Evolutionary conservation across 768 basidiomycete species (phyloP).

Genomic region (Tricholoma sp.): DNA sequence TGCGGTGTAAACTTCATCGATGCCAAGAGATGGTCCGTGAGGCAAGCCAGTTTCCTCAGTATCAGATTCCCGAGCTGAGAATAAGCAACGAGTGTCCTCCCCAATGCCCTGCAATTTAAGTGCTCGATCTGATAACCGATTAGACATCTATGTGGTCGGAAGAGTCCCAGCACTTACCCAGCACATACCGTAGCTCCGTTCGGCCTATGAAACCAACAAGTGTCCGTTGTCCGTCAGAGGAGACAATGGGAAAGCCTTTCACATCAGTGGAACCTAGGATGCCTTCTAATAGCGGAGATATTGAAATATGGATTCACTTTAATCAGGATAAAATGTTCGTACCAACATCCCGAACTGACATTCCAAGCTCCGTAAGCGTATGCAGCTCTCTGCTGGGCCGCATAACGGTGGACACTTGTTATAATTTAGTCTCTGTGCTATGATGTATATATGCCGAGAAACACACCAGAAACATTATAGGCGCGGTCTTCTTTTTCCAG

Average conservation of each 20-base stretch:
- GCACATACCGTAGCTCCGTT: slow-evolving; percentile 77
- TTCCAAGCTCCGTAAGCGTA: slow-evolving; percentile 67
- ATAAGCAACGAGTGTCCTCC: slow-evolving; percentile 67
- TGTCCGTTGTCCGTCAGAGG: slow-evolving; percentile 50
- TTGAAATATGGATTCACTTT: background rate
- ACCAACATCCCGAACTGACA: slow-evolving; percentile 81
- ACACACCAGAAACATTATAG: slow-evolving; percentile 83
- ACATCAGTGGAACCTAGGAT: slow-evolving; percentile 68
- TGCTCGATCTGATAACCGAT: slow-evolving; percentile 55
- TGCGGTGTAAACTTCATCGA: slow-evolving; percentile 58
- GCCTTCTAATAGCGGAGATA: slow-evolving; percentile 43
- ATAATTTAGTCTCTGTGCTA: slow-evolving; percentile 4
- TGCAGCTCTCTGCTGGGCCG: slow-evolving; percentile 56
- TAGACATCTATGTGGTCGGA: background rate
- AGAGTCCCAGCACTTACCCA: slow-evolving; percentile 46
- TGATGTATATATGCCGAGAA: background rate
- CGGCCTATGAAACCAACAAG: slow-evolving; percentile 88
- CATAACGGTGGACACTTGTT: slow-evolving; percentile 86
- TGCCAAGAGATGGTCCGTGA: slow-evolving; percentile 47
- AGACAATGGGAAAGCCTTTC: slow-evolving; percentile 90
- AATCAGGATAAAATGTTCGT: slow-evolving; percentile 22
- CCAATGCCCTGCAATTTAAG: slow-evolving; percentile 56
- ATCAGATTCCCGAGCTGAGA: slow-evolving; percentile 52
- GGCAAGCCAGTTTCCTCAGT: slow-evolving; percentile 45
- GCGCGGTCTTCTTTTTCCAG: slow-evolving; percentile 94